These are phyloP conservation scores for Coemansia sp. DNA, from an alignment of 192 early-diverging fungal genomes.

Conservation along the genomic window DNA sequence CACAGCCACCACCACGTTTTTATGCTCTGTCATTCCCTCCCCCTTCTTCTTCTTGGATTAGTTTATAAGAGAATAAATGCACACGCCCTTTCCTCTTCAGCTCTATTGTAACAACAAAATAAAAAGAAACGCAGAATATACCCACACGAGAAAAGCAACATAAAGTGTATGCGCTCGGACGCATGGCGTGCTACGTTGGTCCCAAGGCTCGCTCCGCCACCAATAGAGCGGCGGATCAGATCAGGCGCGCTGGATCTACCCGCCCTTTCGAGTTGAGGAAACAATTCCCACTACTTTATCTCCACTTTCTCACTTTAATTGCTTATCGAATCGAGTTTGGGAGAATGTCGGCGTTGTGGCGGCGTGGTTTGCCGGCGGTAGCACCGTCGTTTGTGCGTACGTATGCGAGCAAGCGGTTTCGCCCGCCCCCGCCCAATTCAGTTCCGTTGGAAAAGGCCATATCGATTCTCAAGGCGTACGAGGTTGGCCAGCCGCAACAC, in stretches of 20 bases:
- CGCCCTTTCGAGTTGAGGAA: not conserved
- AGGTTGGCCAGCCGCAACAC: conserved; percentile 59
- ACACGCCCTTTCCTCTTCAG: too few relatives aligned
- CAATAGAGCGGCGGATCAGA: too few relatives aligned
- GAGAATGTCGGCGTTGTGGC: conserved; percentile 7
- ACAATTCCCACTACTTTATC: not conserved
- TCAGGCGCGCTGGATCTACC: too few relatives aligned
- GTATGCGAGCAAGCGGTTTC: conserved; percentile 13
- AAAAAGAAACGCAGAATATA: too few relatives aligned
- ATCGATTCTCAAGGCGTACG: conserved; percentile 56
- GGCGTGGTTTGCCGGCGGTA: not conserved
- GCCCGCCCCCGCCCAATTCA: conserved; percentile 42
- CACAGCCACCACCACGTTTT: conserved; percentile 60
- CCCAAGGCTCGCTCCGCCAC: too few relatives aligned
- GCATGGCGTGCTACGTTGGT: too few relatives aligned
- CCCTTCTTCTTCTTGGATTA: too few relatives aligned
- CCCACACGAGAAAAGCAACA: too few relatives aligned
- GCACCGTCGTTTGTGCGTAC: not conserved
- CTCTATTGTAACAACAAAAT: too few relatives aligned
- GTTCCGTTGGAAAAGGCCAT: conserved; percentile 49
- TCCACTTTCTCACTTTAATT: not conserved
- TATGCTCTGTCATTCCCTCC: conserved; percentile 28
- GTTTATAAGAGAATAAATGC: too few relatives aligned
- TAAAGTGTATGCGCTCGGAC: too few relatives aligned
- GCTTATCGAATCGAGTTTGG: not conserved